These are phyloP conservation scores for Yamadazyma paraphyllophila DNA, from an alignment of 805 yeast species.

Conservation along the genomic window DNA sequence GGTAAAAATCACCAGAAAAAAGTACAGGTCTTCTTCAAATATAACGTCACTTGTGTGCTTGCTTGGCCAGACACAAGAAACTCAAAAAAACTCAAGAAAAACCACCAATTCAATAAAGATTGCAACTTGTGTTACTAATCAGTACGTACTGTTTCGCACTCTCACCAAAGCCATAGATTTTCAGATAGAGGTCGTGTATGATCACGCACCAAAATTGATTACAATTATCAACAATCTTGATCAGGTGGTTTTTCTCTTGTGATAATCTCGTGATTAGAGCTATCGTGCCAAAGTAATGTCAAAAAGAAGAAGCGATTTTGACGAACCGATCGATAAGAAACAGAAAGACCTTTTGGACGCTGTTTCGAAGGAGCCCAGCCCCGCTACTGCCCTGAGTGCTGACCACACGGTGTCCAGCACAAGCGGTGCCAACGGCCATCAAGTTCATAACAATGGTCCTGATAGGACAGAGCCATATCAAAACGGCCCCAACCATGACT, in stretches of 20 bases:
- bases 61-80: no score
- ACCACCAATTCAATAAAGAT: no score
- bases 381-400: no score
- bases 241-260: slow-evolving; percentile 15
- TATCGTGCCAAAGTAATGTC: slow-evolving; percentile 3
- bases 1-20: not conserved
- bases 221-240: slow-evolving; percentile 1
- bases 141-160: not conserved
- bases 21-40: not conserved
- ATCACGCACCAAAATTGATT: not conserved
- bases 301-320: slow-evolving; percentile 1
- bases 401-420: no score
- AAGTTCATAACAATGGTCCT: no score
- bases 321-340: not conserved
- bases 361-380: not conserved
- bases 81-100: no score
- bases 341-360: not conserved
- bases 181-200: not conserved
- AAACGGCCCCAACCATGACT: no score
- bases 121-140: not conserved
- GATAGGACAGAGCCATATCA: no score
- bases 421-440: no score
- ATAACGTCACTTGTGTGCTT: not conserved
- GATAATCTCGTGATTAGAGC: slow-evolving; percentile 12
- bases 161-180: not conserved